Base-by-base conservation (phyloP, 2,329 filamentous ascomycete species). In the Talaromyces sp. region DNA sequence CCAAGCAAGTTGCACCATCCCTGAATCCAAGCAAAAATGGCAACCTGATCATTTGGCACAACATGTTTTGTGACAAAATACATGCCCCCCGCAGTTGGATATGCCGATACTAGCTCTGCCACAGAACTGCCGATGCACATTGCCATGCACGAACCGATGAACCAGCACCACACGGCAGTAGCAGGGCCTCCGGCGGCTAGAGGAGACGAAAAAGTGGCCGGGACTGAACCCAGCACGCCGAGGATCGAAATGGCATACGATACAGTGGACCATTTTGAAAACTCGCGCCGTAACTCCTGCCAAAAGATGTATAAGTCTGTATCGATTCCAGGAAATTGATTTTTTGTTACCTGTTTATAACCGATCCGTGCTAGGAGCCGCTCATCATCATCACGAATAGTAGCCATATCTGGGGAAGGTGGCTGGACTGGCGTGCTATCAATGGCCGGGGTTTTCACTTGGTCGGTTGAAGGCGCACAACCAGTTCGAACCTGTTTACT, bases 1-100 rank as follows among this genome's bases (percentile, higher is more conserved):
- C 85, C 85, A 0, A 88, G 77, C 32, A 88, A 81, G 64, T 88
- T 88, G 68, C 84, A 85, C 85, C 85, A 87, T n/a, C 85, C 85
- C 59, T 87, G 84, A 50, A 87, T 77, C 85, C 85, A 88, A 0
- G 84, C 81, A 78, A 84, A 87, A 13, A 86, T 80, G 1, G 86
- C 82, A 31, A 86, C 84, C 68, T 86, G 81, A 59, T 85, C 79
- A 17, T 78, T 74, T 9, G 85, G 85, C 1, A 87, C 84, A 35
- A 88, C 84, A 68, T 86, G 82, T 66, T 87, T 87, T 10, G 84
- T 86, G 35, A 87, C 84, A 69, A 87, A 88, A 71, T 88, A 88
- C 84, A 88, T 87, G 2, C 86, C 86, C 21, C 85, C 85, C 2
- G 85, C 85, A 1, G 86, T 88, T 35, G 86, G 86, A 72, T 88